A percentile compares a stretch with the other conserved stretches of the same genome.
Conservation (phyloP, 1,284 basidiomycete genomes). For the Hymenochaete sp. region DNA sequence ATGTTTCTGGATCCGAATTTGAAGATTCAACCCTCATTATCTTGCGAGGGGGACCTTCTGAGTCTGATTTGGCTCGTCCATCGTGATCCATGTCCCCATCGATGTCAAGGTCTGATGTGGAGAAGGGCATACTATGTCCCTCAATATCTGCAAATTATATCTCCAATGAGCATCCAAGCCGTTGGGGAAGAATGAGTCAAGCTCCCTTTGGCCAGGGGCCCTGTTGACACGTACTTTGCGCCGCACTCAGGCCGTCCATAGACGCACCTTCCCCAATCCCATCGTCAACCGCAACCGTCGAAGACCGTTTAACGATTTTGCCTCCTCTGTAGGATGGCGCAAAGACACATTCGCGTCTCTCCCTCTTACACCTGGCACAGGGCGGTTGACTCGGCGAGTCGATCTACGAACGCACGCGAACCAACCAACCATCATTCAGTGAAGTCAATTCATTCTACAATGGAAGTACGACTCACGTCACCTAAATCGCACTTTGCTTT, state of each 20-base stretch:
- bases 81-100: slow-evolving; percentile 12
- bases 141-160: slow-evolving; percentile 15
- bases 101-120: slow-evolving; percentile 14
- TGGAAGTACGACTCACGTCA: too few species aligned
- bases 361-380: slow-evolving; percentile 33
- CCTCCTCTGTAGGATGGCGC: slow-evolving; percentile 19
- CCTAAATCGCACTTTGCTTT: slow-evolving; percentile 37
- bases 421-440: too few species aligned
- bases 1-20: slow-evolving; percentile 5
- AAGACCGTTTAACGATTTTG: slow-evolving; percentile 8
- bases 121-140: slow-evolving; percentile 7
- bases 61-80: slow-evolving; percentile 1
- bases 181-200: too few species aligned
- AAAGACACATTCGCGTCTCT: slow-evolving; percentile 34
- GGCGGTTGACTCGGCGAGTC: slow-evolving; percentile 33
- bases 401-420: too few species aligned
- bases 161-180: not conserved
- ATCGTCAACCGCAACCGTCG: not conserved
- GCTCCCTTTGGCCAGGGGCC: too few species aligned
- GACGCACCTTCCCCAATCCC: not conserved
- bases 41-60: slow-evolving; percentile 16
- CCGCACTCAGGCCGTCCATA: slow-evolving; percentile 1
- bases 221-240: slow-evolving; percentile 11
- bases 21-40: slow-evolving; percentile 11
- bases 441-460: too few species aligned